Evolutionary conservation across 176 grass and related monocot species (phyloP).

Genomic region (Carex cristatella): DNA sequence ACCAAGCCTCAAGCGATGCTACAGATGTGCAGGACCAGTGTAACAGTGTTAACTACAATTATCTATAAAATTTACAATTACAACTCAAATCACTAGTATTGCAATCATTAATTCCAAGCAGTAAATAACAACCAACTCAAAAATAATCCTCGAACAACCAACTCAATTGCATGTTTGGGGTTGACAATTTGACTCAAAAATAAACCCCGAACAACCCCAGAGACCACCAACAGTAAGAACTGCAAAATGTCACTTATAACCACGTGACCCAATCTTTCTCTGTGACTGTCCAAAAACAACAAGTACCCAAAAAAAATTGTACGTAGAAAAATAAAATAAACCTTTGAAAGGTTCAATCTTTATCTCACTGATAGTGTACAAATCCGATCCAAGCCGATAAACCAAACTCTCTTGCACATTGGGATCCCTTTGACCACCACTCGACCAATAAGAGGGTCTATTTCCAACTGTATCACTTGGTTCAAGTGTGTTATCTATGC

Average conservation of each 20-base stretch:
- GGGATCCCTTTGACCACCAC: slow-evolving; percentile 43
- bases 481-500: slow-evolving; percentile 62
- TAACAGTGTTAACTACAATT: neutral
- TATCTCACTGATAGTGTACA: slow-evolving; percentile 63
- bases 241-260: neutral
- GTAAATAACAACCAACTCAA: neutral
- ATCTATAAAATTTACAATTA: neutral
- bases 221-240: neutral
- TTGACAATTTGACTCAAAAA: neutral
- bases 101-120: neutral
- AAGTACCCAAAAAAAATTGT: neutral
- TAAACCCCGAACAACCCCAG: neutral
- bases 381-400: slow-evolving; percentile 44
- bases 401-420: slow-evolving; percentile 49
- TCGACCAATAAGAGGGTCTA: slow-evolving; percentile 87
- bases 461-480: slow-evolving; percentile 19
- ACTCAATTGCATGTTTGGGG: neutral
- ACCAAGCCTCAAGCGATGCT: neutral
- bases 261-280: neutral
- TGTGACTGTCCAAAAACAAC: neutral
- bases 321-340: neutral
- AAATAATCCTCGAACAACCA: neutral
- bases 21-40: neutral
- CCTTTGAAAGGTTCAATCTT: slow-evolving; percentile 70
- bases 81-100: neutral